Conservation (phyloP, 352 stramenopile genomes). For the Blastocystis sp. region DNA sequence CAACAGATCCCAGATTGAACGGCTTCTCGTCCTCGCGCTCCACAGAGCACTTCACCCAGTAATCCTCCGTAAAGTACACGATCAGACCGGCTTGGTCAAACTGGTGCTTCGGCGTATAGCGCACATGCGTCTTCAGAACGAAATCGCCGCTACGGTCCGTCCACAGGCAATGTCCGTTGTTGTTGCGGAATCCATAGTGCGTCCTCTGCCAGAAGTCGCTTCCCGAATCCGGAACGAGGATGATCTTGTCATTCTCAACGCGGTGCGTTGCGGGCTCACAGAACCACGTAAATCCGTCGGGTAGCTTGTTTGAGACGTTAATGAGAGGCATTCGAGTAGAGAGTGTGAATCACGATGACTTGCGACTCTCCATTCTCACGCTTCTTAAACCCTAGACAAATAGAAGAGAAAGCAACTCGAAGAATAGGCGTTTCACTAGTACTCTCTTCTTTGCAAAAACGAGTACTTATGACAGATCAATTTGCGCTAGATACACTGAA, state of each 20-base stretch:
- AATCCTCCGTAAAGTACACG: slow-evolving; percentile 69
- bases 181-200: slow-evolving; percentile 69
- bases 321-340: slow-evolving; percentile 12
- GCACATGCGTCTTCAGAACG: slow-evolving; percentile 50
- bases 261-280: slow-evolving; percentile 24
- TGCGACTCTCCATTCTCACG: background rate
- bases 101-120: slow-evolving; percentile 43
- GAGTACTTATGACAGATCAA: slow-evolving; percentile 1
- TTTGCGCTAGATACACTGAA: slow-evolving; percentile 13
- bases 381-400: too few relatives aligned
- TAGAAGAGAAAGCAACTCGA: background rate
- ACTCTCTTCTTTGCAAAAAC: background rate
- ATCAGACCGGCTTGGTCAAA: slow-evolving; percentile 67
- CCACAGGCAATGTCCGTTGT: slow-evolving; percentile 67
- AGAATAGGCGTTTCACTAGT: background rate
- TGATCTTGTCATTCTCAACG: slow-evolving; percentile 38
- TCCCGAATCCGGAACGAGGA: slow-evolving; percentile 47
- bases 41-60: slow-evolving; percentile 67
- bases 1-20: slow-evolving; percentile 65
- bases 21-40: slow-evolving; percentile 38
- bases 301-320: slow-evolving; percentile 7
- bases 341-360: background rate
- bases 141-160: slow-evolving; percentile 48
- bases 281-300: slow-evolving; percentile 40
- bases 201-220: slow-evolving; percentile 69